Evolutionary conservation across 140 eudicot genomes (phyloP), one percentile per base, ranked within the genome.

Genomic region (Cichorium intybus): DNA sequence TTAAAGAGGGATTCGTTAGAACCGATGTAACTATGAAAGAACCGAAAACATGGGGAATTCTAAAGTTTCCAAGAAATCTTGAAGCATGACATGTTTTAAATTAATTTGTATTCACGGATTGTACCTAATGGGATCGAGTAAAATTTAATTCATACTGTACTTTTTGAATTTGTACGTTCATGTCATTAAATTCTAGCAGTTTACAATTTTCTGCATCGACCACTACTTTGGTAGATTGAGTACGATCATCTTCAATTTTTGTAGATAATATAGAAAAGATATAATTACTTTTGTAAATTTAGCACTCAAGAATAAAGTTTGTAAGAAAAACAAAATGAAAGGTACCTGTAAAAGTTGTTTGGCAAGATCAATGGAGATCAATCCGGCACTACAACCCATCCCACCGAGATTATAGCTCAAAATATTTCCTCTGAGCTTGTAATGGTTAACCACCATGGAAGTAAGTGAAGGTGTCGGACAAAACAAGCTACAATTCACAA

Each of bases 301-400:
- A 7, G 4, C 37, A 0, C 8, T 5, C 37, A 5, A 6, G 1
- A 7, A 7, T 52, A 7, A 54, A 14, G 9, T 4, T 17, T 11
- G 22, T 4, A 5, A 48, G 6, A 27, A 48, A 47, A 34, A 5
- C 7, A 31, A 18, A 66, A 20, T 10, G 22, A 24, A 46, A 63
- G 0, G 3, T 57, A 87, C 96, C 94, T 82, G 94, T 56, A 88
- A 57, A 49, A 88, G 85, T 18, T 85, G 87, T 62, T 85, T 85
- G 27, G 96, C 96, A 62, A 88, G 90, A 70, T 88, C 96, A 60
- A 88, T 82, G 1, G 96, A 82, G 31, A 88, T 88, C 23, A 88
- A 69, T 11, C 96, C 96, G 72, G 96, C 96, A 77, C 96, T 88
- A 47, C 96, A 88, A 4, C 96, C 96, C 96, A 88, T 88, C 3